Base-by-base conservation (phyloP, 2,329 filamentous ascomycete genomes). In the Beauveria sp. region DNA sequence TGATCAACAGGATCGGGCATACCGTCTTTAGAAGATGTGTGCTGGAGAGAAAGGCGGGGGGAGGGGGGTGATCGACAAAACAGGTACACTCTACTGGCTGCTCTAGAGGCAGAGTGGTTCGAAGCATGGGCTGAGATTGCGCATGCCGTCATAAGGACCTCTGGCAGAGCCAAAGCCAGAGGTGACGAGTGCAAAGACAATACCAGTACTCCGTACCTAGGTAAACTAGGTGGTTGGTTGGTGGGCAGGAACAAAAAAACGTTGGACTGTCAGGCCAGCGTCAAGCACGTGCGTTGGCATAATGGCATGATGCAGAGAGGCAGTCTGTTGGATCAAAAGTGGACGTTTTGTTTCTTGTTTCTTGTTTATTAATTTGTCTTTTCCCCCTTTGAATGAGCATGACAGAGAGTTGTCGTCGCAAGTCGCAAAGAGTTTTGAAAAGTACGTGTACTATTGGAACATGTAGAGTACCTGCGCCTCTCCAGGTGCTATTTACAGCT, bases 61-160 rank as follows among this genome's bases (percentile, higher is more conserved):
- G 10, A 34, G 31, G 10, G 31, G 31, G 31, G 10, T 12, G 31
- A 34, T 34, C 31, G 31, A 34, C 31, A 34, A 20, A 4, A 34
- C 18, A 22, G 49, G 31, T 43, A 43, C 40, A 34, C 31, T 3
- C 31, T 34, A 34, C 31, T 34, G 31, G 31, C 31, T 34, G 31
- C 31, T 34, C 10, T 31, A 5, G 31, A 34, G 9, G 31, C 3
- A 12, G 31, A 34, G 31, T 34, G 31, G 31, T 24, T 22, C 14
- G 20, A 55, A 54, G 1, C 38, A 18, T 45, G 22, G 48, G 38
- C 38, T 26, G 20, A 60, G 22, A 60, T 60, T 52, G 28, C 24
- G 20, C 58, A 60, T 60, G 58, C 53, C 58, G 58, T 60, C 58
- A 60, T 60, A 34, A 60, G 57, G 57, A 60, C 57, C 26, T 31